A percentile compares a stretch with the other conserved stretches of the same genome.
phyloP scores from a whole-genome alignment of 1,284 basidiomycete genomes.

The Kalmanozyma brasiliensis region DNA sequence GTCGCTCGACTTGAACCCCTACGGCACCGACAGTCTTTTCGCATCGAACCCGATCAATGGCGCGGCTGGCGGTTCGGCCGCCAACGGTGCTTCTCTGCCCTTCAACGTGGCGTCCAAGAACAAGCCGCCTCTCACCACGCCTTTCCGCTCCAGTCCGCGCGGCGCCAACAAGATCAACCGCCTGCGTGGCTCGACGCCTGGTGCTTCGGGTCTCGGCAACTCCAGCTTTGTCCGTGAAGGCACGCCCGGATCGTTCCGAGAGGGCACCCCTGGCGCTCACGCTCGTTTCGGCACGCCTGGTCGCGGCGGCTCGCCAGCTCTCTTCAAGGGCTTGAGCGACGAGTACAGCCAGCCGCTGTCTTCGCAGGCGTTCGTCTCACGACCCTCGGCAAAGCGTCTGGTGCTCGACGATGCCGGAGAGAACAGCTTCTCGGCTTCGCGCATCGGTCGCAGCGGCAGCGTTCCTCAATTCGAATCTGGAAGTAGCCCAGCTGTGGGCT shows the following conservation, averaged over 20 bases:
- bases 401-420: conserved; percentile 74
- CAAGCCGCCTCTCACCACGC: conserved; percentile 70
- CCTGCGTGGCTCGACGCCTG: conserved; percentile 63
- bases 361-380: conserved; percentile 75
- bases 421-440: conserved; percentile 40
- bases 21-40: conserved; percentile 79
- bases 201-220: conserved; percentile 41
- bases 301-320: conserved; percentile 61
- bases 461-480: conserved; percentile 42
- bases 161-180: conserved; percentile 63
- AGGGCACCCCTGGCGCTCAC: conserved; percentile 60
- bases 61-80: conserved; percentile 50
- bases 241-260: conserved; percentile 56
- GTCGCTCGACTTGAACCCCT: conserved; percentile 82
- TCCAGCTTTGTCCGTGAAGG: conserved; percentile 49
- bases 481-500: conserved; percentile 37
- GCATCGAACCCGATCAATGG: conserved; percentile 50
- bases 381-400: conserved; percentile 92
- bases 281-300: conserved; percentile 40
- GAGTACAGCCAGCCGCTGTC: conserved; percentile 61
- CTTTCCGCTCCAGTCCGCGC: conserved; percentile 68
- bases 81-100: conserved; percentile 56
- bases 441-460: conserved; percentile 47
- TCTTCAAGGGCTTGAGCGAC: conserved; percentile 73
- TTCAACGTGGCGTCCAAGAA: conserved; percentile 68